Conservation (phyloP, 116 monocot genomes). For the Cymodocea nodosa region DNA sequence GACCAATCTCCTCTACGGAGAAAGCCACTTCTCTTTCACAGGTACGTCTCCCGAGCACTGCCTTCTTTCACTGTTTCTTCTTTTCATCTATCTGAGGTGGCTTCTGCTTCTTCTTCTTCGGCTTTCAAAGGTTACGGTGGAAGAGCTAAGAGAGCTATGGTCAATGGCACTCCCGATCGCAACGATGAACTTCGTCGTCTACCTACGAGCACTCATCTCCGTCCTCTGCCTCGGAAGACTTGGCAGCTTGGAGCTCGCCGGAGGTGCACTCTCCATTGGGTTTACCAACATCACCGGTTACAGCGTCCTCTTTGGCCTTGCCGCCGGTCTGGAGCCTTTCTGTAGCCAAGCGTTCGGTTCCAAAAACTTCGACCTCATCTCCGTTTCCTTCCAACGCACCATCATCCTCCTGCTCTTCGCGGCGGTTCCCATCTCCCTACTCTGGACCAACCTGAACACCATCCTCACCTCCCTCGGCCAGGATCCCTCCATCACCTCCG, state of each 20-base stretch:
- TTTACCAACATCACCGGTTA: conserved; percentile 99
- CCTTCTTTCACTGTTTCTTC: too few relatives aligned
- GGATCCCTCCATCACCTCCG: conserved; percentile 53
- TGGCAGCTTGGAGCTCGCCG: conserved; percentile 55
- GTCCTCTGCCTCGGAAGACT: conserved; percentile 63
- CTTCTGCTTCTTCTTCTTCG: too few relatives aligned
- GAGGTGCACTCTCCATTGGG: conserved; percentile 66
- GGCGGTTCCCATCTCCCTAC: conserved; percentile 40
- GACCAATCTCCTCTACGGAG: too few relatives aligned
- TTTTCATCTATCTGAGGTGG: too few relatives aligned
- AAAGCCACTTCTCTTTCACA: too few relatives aligned
- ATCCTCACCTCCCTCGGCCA: conserved; percentile 44
- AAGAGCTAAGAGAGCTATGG: conserved; percentile 54
- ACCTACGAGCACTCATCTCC: conserved; percentile 61
- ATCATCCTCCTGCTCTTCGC: conserved; percentile 45
- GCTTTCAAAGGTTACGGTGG: neutral
- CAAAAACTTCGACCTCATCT: conserved; percentile 57
- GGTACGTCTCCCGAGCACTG: too few relatives aligned
- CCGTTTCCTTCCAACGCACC: conserved; percentile 78
- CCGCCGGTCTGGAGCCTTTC: conserved; percentile 81
- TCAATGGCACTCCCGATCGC: conserved; percentile 42
- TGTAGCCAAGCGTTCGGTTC: conserved; percentile 84
- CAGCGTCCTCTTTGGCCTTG: conserved; percentile 83
- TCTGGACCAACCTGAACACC: conserved; percentile 45
- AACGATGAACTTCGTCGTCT: conserved; percentile 53